Base-by-base conservation (phyloP, 2,329 filamentous ascomycete species). In the Colletotrichum filicis region DNA sequence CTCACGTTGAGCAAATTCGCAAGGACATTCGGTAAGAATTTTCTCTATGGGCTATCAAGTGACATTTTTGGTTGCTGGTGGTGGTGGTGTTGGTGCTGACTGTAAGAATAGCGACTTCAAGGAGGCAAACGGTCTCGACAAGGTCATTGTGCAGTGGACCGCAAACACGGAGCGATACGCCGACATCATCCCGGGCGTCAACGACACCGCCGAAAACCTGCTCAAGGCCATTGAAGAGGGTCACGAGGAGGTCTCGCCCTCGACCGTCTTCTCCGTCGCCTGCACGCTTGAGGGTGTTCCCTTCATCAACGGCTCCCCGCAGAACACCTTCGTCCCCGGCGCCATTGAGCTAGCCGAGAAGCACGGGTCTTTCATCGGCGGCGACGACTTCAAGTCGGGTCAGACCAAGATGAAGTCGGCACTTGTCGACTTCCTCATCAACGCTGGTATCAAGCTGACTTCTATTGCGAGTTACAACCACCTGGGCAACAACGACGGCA, bases 361-460 rank as follows among this genome's bases (percentile, higher is more conserved):
- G 84, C 92, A 97, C 84, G 89, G 90, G 70, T 92, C 95, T 75
- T 99, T 97, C 87, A 95, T 99, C 79, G 97, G 97, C 72, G 97
- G 97, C 76, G 97, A 99, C 80, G 97, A 99, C 87, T 99, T 99
- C 92, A 99, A 99, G 88, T 98, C 97, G 75, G 97, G 97, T 75
- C 97, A 99, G 89, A 99, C 97, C 83, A 99, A 99, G 92, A 99
- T 99, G 97, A 99, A 99, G 88, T 98, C 97, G 74, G 97, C 97
- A 24, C 91, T 99, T 35, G 97, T 98, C 58, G 97, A 99, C 86
- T 99, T 99, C 87, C 86, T 99, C 82, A 98, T 99, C 92, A 98
- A 92, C 83, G 97, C 97, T 60, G 97, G 97, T 82, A 98, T 99
- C 90, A 98, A 98, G 88, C 92, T 99, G 81, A 98, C 96, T 73